Conservation (phyloP, 73 alveolate species). For the Diophrys appendiculata region DNA sequence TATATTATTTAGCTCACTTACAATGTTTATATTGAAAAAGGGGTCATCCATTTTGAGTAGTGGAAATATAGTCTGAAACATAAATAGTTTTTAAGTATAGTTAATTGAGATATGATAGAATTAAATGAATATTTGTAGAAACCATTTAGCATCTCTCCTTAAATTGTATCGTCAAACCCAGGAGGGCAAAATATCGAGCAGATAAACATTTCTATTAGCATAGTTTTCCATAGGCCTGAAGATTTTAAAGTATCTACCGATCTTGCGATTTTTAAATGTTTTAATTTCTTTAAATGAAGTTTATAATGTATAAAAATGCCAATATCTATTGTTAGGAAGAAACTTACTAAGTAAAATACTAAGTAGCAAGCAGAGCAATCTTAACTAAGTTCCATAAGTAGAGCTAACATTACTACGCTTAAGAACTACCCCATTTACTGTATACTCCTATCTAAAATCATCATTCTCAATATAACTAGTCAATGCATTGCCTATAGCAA, state of each 20-base stretch:
- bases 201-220: conserved; percentile 31
- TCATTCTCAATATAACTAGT: background rate
- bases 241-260: background rate
- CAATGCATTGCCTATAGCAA: background rate
- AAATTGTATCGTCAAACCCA: conserved; percentile 29
- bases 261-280: background rate
- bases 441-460: background rate
- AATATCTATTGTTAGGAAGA: too few species aligned
- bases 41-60: conserved; percentile 55
- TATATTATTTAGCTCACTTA: conserved; percentile 11
- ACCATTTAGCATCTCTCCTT: conserved; percentile 62
- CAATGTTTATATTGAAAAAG: conserved; percentile 7
- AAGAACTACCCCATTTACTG: background rate
- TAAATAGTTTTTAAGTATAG: conserved; percentile 31
- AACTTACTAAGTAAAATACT: background rate
- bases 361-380: background rate
- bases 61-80: conserved; percentile 58
- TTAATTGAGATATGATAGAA: conserved; percentile 22
- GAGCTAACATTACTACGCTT: background rate
- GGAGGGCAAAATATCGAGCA: conserved; percentile 59
- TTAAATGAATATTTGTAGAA: conserved; percentile 28
- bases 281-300: background rate
- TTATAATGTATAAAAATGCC: background rate
- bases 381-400: background rate
- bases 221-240: conserved; percentile 1